phyloP scores from a whole-genome alignment of 768 basidiomycete genomes.

The Dioszegia aurantiaca region DNA sequence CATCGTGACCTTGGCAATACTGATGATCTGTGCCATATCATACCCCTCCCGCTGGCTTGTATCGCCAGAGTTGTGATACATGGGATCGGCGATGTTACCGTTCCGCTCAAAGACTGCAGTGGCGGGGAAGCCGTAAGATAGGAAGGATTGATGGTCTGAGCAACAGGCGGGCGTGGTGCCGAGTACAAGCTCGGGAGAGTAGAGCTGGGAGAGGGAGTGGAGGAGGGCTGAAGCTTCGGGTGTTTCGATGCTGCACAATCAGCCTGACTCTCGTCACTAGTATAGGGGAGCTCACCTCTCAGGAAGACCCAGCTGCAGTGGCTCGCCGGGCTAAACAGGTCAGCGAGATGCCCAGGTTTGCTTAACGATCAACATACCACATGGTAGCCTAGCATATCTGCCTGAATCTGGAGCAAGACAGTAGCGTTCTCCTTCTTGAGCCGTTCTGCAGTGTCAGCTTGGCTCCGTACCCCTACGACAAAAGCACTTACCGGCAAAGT shows the following conservation, averaged over 20 bases:
- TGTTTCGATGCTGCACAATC: constrained; percentile 66
- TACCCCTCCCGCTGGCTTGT: constrained; percentile 74
- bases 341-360: constrained; percentile 1
- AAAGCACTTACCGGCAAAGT: constrained; percentile 67
- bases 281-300: constrained; percentile 55
- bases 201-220: constrained; percentile 69
- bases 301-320: constrained; percentile 78
- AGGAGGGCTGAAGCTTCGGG: constrained; percentile 73
- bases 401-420: constrained; percentile 79
- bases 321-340: constrained; percentile 60
- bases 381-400: constrained; percentile 88
- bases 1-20: constrained; percentile 85
- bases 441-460: constrained; percentile 55
- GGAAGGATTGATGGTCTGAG: constrained; percentile 73
- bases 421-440: constrained; percentile 63
- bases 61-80: constrained; percentile 61
- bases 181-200: constrained; percentile 57
- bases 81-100: constrained; percentile 67
- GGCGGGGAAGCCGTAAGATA: constrained; percentile 76
- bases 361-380: constrained; percentile 46
- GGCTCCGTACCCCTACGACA: too few species aligned
- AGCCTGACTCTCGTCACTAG: background rate
- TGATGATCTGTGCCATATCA: constrained; percentile 74
- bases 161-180: constrained; percentile 67
- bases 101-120: constrained; percentile 86